Conservation (phyloP, 768 basidiomycete species). For the Sistotremastrum suecicum region DNA sequence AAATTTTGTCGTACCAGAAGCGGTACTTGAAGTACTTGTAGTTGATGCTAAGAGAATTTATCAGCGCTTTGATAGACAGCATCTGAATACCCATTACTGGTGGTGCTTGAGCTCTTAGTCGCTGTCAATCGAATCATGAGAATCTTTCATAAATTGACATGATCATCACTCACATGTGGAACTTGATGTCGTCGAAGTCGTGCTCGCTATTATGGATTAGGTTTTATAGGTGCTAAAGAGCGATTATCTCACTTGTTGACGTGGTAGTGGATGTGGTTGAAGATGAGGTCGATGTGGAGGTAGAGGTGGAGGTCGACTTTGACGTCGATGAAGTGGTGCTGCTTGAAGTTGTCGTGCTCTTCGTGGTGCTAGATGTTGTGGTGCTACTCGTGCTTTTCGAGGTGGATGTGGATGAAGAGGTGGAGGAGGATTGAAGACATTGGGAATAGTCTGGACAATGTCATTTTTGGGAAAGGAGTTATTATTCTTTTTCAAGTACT, state of each 20-base stretch:
- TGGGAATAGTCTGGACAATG: slow-evolving; percentile 29
- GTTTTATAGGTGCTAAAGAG: neutral
- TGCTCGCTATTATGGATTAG: slow-evolving; percentile 1
- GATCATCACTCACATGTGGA: neutral
- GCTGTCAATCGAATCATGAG: no score
- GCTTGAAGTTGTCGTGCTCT: neutral
- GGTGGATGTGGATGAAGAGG: slow-evolving; percentile 13
- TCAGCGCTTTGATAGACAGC: no score
- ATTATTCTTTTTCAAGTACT: slow-evolving; percentile 3
- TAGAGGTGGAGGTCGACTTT: neutral
- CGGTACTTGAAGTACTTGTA: neutral
- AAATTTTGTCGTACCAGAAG: neutral
- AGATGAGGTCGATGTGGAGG: slow-evolving; percentile 5
- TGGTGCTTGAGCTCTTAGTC: no score
- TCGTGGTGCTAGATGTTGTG: neutral
- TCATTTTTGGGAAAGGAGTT: neutral
- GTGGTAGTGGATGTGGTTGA: slow-evolving; percentile 4
- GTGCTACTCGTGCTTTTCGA: slow-evolving; percentile 1
- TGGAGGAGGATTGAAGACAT: slow-evolving; percentile 26
- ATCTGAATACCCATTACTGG: no score
- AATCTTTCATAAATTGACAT: neutral
- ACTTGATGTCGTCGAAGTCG: slow-evolving; percentile 1
- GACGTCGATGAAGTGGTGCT: slow-evolving; percentile 12
- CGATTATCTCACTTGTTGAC: neutral
- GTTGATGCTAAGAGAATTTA: no score